A percentile compares a stretch with the other conserved stretches of the same genome.
Conservation (phyloP, 2,329 filamentous ascomycete genomes). For the Fusarium pilosicola region DNA sequence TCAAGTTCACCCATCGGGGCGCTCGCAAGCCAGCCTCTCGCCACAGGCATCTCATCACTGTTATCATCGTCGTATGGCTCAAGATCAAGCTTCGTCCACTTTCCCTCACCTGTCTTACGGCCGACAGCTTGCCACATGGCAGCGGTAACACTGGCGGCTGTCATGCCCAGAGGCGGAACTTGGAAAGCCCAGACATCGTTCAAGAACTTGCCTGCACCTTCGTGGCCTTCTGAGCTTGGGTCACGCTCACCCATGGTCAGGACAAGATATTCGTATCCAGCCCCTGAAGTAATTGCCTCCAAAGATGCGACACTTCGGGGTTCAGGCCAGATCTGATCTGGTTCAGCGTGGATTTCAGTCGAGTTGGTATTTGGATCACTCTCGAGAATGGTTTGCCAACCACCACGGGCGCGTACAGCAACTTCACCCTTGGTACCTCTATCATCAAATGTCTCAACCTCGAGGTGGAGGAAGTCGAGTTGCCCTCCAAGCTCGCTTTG, state of each 20-base stretch:
- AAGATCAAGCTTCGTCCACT: slow-evolving; percentile 63
- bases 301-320: slow-evolving; percentile 64
- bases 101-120: slow-evolving; percentile 65
- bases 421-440: slow-evolving; percentile 59
- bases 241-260: slow-evolving; percentile 68
- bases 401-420: slow-evolving; percentile 59
- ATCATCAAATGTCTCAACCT: slow-evolving; percentile 66
- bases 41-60: slow-evolving; percentile 58
- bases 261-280: slow-evolving; percentile 70
- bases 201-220: slow-evolving; percentile 64
- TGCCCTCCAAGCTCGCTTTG: slow-evolving; percentile 74
- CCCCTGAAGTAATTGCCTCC: slow-evolving; percentile 66
- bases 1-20: slow-evolving; percentile 68
- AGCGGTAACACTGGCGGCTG: slow-evolving; percentile 64
- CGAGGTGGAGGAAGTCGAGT: slow-evolving; percentile 72
- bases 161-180: slow-evolving; percentile 65
- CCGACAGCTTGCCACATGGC: slow-evolving; percentile 65
- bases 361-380: slow-evolving; percentile 47
- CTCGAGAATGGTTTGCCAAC: slow-evolving; percentile 64
- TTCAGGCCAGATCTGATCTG: slow-evolving; percentile 59
- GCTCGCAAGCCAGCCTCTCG: slow-evolving; percentile 68
- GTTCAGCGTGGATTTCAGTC: slow-evolving; percentile 50
- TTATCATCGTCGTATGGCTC: slow-evolving; percentile 64
- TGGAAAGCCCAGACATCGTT: slow-evolving; percentile 73
- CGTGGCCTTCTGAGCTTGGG: slow-evolving; percentile 60